Evolutionary conservation across 192 early-diverging fungal genomes (phyloP).

Genomic region (Pilaira anomala): DNA sequence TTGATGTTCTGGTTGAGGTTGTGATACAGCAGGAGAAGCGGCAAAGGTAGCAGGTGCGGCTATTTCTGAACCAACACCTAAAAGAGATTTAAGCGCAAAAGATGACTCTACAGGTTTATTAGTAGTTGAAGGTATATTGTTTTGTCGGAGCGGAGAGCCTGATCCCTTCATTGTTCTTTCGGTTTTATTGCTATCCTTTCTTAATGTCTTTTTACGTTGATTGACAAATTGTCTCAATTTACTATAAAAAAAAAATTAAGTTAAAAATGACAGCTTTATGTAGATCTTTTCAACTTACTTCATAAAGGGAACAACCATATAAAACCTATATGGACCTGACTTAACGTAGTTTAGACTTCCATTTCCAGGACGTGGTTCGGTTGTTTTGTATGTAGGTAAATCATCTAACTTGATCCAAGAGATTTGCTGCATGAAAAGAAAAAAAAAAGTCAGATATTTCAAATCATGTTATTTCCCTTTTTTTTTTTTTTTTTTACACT

Average conservation of each 20-base stretch:
- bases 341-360: conserved; percentile 9
- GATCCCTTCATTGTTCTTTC: background rate
- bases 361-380: conserved; percentile 20
- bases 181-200: background rate
- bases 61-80: background rate
- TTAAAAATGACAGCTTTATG: background rate
- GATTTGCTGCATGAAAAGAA: conserved; percentile 44
- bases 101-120: conserved; percentile 4
- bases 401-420: conserved; percentile 68
- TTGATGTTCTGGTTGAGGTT: conserved; percentile 4
- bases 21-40: background rate
- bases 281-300: conserved; percentile 34
- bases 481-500: conserved; percentile 55
- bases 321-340: conserved; percentile 47
- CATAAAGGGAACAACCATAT: conserved; percentile 73
- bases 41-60: background rate
- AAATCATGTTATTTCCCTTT: background rate
- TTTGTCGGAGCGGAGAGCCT: background rate
- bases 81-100: background rate
- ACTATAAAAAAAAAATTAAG: background rate
- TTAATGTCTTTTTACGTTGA: conserved; percentile 21
- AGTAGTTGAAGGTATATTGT: background rate
- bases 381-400: conserved; percentile 53
- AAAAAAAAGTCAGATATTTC: background rate
- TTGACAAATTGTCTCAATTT: conserved; percentile 29